A percentile compares a stretch with the other conserved stretches of the same genome.
These are phyloP conservation scores for Mortierella sp. DNA, from an alignment of 371 early-diverging fungal species.

Conservation along the genomic window DNA sequence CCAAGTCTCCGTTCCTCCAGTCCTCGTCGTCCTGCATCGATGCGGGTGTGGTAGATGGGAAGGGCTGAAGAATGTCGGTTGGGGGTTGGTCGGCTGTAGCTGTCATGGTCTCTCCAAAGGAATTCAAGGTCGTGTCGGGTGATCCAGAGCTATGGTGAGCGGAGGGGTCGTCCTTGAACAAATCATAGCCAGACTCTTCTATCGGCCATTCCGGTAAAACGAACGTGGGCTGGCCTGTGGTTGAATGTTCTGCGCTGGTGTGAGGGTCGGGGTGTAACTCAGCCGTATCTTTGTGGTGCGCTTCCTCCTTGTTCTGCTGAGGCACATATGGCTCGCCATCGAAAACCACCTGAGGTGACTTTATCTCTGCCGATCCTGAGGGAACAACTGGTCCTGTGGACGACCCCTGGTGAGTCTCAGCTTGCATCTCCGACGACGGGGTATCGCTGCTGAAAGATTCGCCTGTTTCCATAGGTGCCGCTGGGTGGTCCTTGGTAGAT, in stretches of 20 bases:
- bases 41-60: constrained; percentile 49
- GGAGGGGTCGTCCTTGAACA: not conserved
- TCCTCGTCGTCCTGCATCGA: constrained; percentile 47
- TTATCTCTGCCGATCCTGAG: not conserved
- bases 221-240: constrained; percentile 7
- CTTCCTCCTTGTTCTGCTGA: not conserved
- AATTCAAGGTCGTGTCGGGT: constrained; percentile 6
- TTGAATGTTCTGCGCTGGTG: not conserved
- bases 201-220: constrained; percentile 12
- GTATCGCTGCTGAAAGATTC: not conserved
- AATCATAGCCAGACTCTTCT: constrained; percentile 4
- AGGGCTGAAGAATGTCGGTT: constrained; percentile 17
- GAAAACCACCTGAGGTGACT: not conserved
- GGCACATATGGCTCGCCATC: not conserved
- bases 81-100: not conserved
- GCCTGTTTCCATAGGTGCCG: not conserved
- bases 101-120: constrained; percentile 12
- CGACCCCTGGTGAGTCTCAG: not conserved
- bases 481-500: not conserved
- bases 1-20: constrained; percentile 32
- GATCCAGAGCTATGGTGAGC: not conserved
- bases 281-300: not conserved
- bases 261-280: not conserved
- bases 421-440: not conserved
- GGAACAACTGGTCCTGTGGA: not conserved